These are phyloP conservation scores for Aspergillus sp. DNA, from an alignment of 2,329 filamentous ascomycete species.

Conservation along the genomic window DNA sequence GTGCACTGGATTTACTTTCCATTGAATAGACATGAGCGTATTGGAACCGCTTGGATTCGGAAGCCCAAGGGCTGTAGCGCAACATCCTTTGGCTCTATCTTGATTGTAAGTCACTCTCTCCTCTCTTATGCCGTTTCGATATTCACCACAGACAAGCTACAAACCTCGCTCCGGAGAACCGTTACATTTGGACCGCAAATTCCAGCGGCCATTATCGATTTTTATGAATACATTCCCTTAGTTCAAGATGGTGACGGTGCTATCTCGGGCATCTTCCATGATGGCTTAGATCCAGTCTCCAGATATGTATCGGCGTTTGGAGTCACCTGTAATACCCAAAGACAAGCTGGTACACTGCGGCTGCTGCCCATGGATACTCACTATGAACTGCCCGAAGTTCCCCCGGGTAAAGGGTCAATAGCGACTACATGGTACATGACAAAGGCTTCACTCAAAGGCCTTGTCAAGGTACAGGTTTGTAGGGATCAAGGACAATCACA, in stretches of 20 bases:
- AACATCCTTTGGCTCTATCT: neutral
- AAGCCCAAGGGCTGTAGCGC: neutral
- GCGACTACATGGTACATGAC: conserved; percentile 12
- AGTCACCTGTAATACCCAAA: conserved; percentile 12
- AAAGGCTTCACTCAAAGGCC: conserved; percentile 7
- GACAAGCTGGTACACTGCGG: neutral
- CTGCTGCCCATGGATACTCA: neutral
- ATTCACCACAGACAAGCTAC: conserved; percentile 10
- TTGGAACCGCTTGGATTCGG: conserved; percentile 11
- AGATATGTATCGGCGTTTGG: conserved; percentile 6
- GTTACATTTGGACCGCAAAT: conserved; percentile 12
- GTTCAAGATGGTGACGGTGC: conserved; percentile 7
- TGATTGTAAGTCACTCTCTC: conserved; percentile 8
- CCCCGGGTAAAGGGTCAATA: neutral
- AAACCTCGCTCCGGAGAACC: conserved; percentile 12
- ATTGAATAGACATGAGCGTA: conserved; percentile 8
- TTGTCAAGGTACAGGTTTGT: conserved; percentile 12
- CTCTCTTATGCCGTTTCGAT: neutral
- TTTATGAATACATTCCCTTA: conserved; percentile 8
- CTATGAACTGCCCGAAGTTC: conserved; percentile 3
- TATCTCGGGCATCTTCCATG: conserved; percentile 15
- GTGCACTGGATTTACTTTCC: conserved; percentile 15
- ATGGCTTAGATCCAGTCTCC: conserved; percentile 6
- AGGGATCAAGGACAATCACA: conserved; percentile 10
- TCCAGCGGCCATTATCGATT: neutral